Percentiles rank a stretch among this genome's conserved stretches.
Evolutionary conservation across 2,329 filamentous ascomycete species (phyloP).

Genomic region (Calonectria naviculata): DNA sequence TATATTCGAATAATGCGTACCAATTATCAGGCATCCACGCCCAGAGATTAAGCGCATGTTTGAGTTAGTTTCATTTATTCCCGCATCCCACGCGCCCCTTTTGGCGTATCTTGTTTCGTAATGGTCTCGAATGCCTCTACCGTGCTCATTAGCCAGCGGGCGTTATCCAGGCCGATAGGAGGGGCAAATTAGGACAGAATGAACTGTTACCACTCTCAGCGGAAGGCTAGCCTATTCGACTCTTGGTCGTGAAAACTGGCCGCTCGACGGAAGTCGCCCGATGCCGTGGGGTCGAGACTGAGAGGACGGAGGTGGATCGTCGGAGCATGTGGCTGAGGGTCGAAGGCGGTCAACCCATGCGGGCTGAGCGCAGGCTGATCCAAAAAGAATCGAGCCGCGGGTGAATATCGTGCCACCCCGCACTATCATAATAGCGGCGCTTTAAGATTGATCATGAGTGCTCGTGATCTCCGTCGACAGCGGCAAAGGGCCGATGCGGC

Average conservation of each 20-base stretch:
- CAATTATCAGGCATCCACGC: no score
- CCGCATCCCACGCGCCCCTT: no score
- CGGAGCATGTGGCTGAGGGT: neutral
- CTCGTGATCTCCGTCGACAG: neutral
- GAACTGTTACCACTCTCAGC: neutral
- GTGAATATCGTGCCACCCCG: neutral
- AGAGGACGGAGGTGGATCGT: neutral
- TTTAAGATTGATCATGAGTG: neutral
- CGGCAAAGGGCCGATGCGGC: neutral
- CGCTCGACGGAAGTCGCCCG: neutral
- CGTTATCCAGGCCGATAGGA: neutral
- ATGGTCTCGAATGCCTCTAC: no score
- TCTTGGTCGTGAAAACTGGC: neutral
- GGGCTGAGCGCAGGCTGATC: neutral
- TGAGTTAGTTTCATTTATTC: no score
- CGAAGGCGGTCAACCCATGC: neutral
- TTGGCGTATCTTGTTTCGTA: no score
- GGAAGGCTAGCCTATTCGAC: neutral
- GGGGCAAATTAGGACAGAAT: neutral
- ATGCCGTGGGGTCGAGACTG: neutral
- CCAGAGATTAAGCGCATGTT: no score
- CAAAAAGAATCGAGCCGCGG: neutral
- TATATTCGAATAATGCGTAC: no score
- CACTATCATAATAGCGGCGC: neutral
- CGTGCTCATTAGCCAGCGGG: neutral